These are phyloP conservation scores for Saccharomycopsis synnaedendra DNA, from an alignment of 805 yeast species.

Conservation along the genomic window DNA sequence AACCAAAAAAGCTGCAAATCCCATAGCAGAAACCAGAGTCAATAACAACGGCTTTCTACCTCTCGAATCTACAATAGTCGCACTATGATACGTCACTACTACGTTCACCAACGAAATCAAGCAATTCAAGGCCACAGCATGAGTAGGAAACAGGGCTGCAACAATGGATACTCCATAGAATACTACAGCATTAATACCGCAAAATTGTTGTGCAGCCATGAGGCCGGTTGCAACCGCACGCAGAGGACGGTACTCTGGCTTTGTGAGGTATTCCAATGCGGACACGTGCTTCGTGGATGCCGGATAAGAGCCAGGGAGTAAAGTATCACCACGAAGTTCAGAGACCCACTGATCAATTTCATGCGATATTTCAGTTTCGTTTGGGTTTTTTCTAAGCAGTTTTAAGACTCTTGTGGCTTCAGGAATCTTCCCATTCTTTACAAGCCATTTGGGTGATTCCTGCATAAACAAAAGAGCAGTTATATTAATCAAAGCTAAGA, in stretches of 20 bases:
- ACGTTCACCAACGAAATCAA: constrained; percentile 67
- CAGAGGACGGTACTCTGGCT: constrained; percentile 4
- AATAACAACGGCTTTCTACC: constrained; percentile 70
- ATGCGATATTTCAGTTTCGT: constrained; percentile 21
- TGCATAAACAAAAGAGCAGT: constrained; percentile 33
- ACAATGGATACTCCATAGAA: constrained; percentile 88
- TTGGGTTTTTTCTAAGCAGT: constrained; percentile 22
- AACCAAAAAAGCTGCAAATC: constrained; percentile 48
- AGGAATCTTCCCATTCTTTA: constrained; percentile 31
- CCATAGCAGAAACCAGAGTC: constrained; percentile 60
- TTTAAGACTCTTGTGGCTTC: constrained; percentile 30
- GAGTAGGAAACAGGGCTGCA: constrained; percentile 52
- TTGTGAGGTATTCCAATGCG: constrained; percentile 5
- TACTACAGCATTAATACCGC: constrained; percentile 87
- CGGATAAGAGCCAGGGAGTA: not conserved
- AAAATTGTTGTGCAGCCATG: constrained; percentile 78
- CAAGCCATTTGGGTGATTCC: constrained; percentile 84
- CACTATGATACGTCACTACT: constrained; percentile 60
- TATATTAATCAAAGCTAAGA: constrained; percentile 40
- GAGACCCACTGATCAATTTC: constrained; percentile 19
- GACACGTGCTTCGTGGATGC: not conserved
- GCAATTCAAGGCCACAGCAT: constrained; percentile 64
- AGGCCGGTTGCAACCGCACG: constrained; percentile 57
- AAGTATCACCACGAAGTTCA: constrained; percentile 3
- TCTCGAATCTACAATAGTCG: constrained; percentile 58